These are phyloP conservation scores for Paramecium caudatum DNA, from an alignment of 73 alveolate genomes.

Conservation along the genomic window DNA sequence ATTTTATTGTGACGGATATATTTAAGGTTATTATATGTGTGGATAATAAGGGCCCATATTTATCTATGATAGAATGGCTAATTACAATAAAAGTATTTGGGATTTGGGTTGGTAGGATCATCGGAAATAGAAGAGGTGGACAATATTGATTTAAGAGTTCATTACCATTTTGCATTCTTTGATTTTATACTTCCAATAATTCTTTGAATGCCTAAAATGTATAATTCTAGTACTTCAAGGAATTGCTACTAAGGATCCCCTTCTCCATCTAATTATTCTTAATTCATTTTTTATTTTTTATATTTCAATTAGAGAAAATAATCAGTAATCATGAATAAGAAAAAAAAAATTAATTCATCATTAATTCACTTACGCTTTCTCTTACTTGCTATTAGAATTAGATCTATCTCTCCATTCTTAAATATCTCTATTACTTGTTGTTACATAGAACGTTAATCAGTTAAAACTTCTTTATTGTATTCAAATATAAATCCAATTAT, in stretches of 20 bases:
- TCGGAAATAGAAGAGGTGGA: not conserved
- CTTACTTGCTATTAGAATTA: too few species aligned
- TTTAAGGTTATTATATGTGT: not conserved
- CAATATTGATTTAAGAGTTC: constrained; percentile 39
- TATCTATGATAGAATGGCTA: not conserved
- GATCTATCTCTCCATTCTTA: too few species aligned
- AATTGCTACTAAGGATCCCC: constrained; percentile 53
- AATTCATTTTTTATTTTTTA: not conserved
- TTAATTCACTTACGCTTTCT: not conserved
- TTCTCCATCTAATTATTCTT: not conserved
- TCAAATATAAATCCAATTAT: too few species aligned
- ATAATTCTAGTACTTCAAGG: not conserved
- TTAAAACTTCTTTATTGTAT: too few species aligned
- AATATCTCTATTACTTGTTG: too few species aligned
- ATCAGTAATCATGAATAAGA: not conserved
- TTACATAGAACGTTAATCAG: too few species aligned
- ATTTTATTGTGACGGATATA: not conserved
- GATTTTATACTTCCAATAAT: constrained; percentile 16
- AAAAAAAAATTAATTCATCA: not conserved
- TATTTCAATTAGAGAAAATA: not conserved
- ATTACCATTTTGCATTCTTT: not conserved
- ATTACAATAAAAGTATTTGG: constrained; percentile 43
- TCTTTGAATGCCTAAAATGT: constrained; percentile 36
- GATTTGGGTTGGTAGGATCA: constrained; percentile 8
- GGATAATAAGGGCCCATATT: constrained; percentile 39